Evolutionary conservation across 768 basidiomycete species (phyloP), one percentile per base, ranked within the genome.

Genomic region (Tylopilus felleus): DNA sequence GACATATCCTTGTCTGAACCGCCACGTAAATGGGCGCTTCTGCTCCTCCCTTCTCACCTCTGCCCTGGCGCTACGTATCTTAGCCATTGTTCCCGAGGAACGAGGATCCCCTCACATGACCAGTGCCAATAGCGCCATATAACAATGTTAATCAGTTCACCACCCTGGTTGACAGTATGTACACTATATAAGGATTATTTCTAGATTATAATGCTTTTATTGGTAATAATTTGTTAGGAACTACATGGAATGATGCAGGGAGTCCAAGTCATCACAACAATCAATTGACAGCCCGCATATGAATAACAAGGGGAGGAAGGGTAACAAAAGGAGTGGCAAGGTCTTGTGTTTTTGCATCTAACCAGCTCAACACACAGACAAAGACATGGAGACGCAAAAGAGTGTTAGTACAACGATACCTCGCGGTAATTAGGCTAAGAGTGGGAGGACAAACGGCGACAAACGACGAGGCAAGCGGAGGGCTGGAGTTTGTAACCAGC

Each of bases 391-490:
- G n/a, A 41, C 56, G 49, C 57, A 65, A 71, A 58, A 5, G 66
- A 61, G 58, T 56, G 58, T 51, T 62, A 52, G 52, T 70, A 71
- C 63, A 67, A 45, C 48, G 49, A 60, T 55, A 53, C 56, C 62
- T 56, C 29, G 43, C 13, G 5, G 35, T 44, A 49, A 49, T 60
- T 59, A 65, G 55, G 45, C 45, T 58, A 58, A 44, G 39, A 40
- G 41, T 35, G 47, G 5, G 44, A 25, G 45, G 53, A 62, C 47
- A 48, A 55, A 52, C 47, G 49, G 28, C 29, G 29, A 49, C 33
- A 33, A 16, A 14, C 33, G 33, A 33, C 13, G 33, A 16, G 2
- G 16, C 4, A 14, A 33, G 33, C 16, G 13, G 16, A 14, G 17
- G 21, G 44, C 58, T 48, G n/a, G 39, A 33, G 38, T 19, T 38